These are phyloP conservation scores for Penicillium herquei DNA, from an alignment of 495 filamentous ascomycete species.

Conservation along the genomic window DNA sequence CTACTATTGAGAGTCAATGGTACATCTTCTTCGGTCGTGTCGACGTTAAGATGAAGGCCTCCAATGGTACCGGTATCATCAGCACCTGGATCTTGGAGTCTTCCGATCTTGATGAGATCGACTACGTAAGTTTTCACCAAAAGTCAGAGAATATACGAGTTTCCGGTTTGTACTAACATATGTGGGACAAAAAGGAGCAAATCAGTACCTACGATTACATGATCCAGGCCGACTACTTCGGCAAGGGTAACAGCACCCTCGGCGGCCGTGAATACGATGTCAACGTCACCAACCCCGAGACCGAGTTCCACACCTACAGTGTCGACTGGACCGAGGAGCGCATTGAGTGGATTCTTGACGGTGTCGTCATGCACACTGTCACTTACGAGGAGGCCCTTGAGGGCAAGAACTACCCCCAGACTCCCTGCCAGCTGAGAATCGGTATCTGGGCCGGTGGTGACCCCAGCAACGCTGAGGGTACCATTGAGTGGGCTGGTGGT, in stretches of 20 bases:
- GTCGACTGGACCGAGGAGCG: slow-evolving; percentile 77
- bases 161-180: background rate
- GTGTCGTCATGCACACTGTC: slow-evolving; percentile 71
- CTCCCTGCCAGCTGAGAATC: slow-evolving; percentile 81
- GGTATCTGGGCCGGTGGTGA: slow-evolving; percentile 90
- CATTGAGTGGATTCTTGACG: slow-evolving; percentile 81
- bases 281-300: slow-evolving; percentile 61
- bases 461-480: slow-evolving; percentile 58
- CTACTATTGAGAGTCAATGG: slow-evolving; percentile 71
- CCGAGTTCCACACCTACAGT: slow-evolving; percentile 75
- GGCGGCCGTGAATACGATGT: slow-evolving; percentile 72
- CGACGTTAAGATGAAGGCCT: slow-evolving; percentile 71
- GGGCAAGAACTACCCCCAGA: slow-evolving; percentile 81
- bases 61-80: slow-evolving; percentile 72
- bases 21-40: slow-evolving; percentile 80
- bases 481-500: slow-evolving; percentile 77
- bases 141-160: background rate
- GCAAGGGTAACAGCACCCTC: slow-evolving; percentile 76
- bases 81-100: slow-evolving; percentile 82
- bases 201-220: slow-evolving; percentile 61
- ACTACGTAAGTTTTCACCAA: slow-evolving; percentile 63
- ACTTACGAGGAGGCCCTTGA: slow-evolving; percentile 55
- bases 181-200: slow-evolving; percentile 31
- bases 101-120: slow-evolving; percentile 90
- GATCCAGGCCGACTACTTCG: slow-evolving; percentile 89